Conservation (phyloP, 2,329 filamentous ascomycete species). For the Akanthomyces dipterigenus region DNA sequence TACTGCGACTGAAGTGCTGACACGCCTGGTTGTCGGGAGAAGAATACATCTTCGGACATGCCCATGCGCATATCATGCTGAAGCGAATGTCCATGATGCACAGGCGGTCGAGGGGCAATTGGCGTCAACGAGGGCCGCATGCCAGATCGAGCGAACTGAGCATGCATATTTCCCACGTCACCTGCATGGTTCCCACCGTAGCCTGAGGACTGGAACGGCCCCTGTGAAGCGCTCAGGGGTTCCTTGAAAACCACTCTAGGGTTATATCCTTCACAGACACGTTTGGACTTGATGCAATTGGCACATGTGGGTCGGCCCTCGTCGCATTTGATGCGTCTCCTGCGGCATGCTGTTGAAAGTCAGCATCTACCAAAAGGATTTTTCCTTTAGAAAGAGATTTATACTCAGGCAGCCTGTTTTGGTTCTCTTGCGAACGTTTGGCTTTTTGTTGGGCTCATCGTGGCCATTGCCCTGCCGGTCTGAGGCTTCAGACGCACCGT, state of each 20-base stretch:
- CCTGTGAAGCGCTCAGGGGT: conserved; percentile 45
- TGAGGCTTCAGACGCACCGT: conserved; percentile 19
- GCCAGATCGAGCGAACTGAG: conserved; percentile 1
- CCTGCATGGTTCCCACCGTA: conserved; percentile 1
- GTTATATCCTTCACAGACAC: conserved; percentile 77
- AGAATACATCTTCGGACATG: conserved; percentile 4
- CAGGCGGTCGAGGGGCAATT: conserved; percentile 32
- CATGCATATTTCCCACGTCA: conserved; percentile 24
- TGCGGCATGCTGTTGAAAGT: conserved; percentile 65
- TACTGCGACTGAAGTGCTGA: neutral
- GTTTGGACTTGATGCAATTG: conserved; percentile 82
- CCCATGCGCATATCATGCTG: neutral
- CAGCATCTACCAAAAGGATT: neutral
- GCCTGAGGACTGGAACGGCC: conserved; percentile 6
- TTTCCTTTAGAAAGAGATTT: conserved; percentile 21
- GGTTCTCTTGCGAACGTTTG: conserved; percentile 60
- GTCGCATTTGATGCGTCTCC: conserved; percentile 93
- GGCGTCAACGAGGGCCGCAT: conserved; percentile 29
- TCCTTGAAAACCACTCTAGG: conserved; percentile 77
- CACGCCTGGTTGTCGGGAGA: conserved; percentile 1
- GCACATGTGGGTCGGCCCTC: conserved; percentile 77
- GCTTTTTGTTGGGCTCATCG: conserved; percentile 41
- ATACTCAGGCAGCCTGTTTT: conserved; percentile 89
- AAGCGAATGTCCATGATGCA: neutral
- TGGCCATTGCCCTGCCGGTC: conserved; percentile 30